phyloP scores from a whole-genome alignment of 148 eudicot genomes.

The Rhododendron vialii region DNA sequence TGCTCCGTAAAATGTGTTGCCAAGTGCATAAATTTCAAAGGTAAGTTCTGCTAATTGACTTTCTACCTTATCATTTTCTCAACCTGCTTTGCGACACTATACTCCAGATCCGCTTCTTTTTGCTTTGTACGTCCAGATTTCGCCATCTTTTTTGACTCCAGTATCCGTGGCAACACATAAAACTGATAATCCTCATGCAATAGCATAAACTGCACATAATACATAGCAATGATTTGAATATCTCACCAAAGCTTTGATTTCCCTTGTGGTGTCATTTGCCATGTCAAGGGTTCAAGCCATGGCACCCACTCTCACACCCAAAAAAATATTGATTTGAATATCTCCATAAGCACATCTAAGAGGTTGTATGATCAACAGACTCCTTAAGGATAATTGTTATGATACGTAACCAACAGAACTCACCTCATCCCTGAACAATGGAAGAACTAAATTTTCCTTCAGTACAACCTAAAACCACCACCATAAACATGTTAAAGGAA shows the following conservation, averaged over 20 bases:
- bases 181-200: constrained; percentile 96
- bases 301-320: no score
- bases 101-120: constrained; percentile 97
- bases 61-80: constrained; percentile 97
- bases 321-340: no score
- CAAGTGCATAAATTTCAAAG: background rate
- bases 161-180: constrained; percentile 87
- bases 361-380: constrained; percentile 3
- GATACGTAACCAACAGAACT: constrained; percentile 18
- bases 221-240: constrained; percentile 2
- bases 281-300: no score
- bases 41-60: background rate
- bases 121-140: constrained; percentile 98
- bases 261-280: no score
- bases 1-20: background rate
- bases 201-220: constrained; percentile 59
- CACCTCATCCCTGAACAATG: constrained; percentile 96
- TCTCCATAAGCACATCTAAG: constrained; percentile 16
- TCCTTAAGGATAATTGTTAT: background rate
- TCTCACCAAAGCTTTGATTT: background rate
- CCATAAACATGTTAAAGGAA: constrained; percentile 9
- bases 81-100: constrained; percentile 99
- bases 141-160: constrained; percentile 96
- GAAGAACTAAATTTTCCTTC: constrained; percentile 83
- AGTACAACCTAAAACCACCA: constrained; percentile 69